phyloP scores from a whole-genome alignment of 2,329 filamentous ascomycete species.

The Fusarium graminum region DNA sequence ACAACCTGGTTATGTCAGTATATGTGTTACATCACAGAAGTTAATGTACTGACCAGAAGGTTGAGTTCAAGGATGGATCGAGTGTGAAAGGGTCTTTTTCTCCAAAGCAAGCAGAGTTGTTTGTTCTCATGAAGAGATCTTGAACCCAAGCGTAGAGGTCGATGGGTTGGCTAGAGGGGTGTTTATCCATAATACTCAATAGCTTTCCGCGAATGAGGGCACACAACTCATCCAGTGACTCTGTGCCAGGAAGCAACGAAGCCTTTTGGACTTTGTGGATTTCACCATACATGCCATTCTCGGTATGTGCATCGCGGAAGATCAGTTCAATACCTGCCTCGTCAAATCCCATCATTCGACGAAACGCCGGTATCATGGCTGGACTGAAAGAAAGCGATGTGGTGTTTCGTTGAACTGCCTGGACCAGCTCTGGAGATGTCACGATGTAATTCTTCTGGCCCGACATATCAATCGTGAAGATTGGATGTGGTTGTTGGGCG shows the following conservation, averaged over 20 bases:
- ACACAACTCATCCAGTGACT: conserved; percentile 31
- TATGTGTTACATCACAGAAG: fast-evolving
- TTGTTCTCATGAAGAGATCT: conserved; percentile 39
- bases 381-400: conserved; percentile 37
- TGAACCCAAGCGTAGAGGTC: conserved; percentile 36
- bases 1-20: conserved; percentile 12
- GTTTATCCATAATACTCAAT: conserved; percentile 19
- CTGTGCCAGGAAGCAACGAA: conserved; percentile 34
- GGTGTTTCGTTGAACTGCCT: conserved; percentile 38
- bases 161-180: conserved; percentile 19
- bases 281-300: conserved; percentile 43
- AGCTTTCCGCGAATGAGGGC: conserved; percentile 20
- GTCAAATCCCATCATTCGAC: conserved; percentile 41
- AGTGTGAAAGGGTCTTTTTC: conserved; percentile 36
- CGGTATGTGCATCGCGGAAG: conserved; percentile 43
- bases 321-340: conserved; percentile 41
- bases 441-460: conserved; percentile 43
- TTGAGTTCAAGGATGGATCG: conserved; percentile 16
- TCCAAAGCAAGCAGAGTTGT: conserved; percentile 42
- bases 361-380: conserved; percentile 40
- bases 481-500: conserved; percentile 39
- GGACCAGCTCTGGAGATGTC: conserved; percentile 41
- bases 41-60: conserved; percentile 19
- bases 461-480: conserved; percentile 44
- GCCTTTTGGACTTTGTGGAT: conserved; percentile 39